Evolutionary conservation across 2,329 filamentous ascomycete species (phyloP).

Genomic region (Pseudogymnoascus sp.): DNA sequence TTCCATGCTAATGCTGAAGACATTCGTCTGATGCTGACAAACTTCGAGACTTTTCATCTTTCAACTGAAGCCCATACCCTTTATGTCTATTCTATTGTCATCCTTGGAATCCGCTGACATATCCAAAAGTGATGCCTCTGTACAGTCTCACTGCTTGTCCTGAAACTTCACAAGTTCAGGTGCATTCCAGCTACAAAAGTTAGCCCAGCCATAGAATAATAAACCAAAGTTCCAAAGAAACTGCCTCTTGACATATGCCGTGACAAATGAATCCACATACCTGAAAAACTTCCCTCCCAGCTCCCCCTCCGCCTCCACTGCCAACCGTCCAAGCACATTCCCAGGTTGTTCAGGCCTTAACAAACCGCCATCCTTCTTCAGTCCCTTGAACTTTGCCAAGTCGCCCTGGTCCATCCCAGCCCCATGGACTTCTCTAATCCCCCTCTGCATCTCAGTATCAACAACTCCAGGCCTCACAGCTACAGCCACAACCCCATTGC

Average conservation of each 20-base stretch:
- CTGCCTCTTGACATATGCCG: not conserved
- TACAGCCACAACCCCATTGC: slow-evolving; percentile 60
- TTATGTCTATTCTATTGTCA: slow-evolving; percentile 17
- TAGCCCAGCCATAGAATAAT: slow-evolving; percentile 42
- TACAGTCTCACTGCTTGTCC: slow-evolving; percentile 11
- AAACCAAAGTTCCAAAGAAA: slow-evolving; percentile 19
- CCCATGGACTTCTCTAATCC: slow-evolving; percentile 66
- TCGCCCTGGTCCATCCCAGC: slow-evolving; percentile 51
- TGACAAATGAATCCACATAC: slow-evolving; percentile 36
- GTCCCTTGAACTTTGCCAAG: slow-evolving; percentile 56
- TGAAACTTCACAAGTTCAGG: slow-evolving; percentile 12
- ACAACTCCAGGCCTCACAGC: slow-evolving; percentile 72
- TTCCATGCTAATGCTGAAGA: slow-evolving; percentile 75
- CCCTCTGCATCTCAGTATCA: slow-evolving; percentile 84
- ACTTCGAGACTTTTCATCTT: slow-evolving; percentile 75
- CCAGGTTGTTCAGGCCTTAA: slow-evolving; percentile 79
- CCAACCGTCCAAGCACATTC: slow-evolving; percentile 74
- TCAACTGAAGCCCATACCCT: slow-evolving; percentile 55
- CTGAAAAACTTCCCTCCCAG: slow-evolving; percentile 70
- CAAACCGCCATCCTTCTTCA: slow-evolving; percentile 63
- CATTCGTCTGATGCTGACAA: slow-evolving; percentile 51
- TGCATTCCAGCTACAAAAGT: slow-evolving; percentile 16
- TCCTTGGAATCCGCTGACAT: slow-evolving; percentile 2
- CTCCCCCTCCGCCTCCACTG: slow-evolving; percentile 53
- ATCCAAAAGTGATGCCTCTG: slow-evolving; percentile 2